Conservation (phyloP, 805 yeast genomes). For the Cyberlindnera misumaiensis region DNA sequence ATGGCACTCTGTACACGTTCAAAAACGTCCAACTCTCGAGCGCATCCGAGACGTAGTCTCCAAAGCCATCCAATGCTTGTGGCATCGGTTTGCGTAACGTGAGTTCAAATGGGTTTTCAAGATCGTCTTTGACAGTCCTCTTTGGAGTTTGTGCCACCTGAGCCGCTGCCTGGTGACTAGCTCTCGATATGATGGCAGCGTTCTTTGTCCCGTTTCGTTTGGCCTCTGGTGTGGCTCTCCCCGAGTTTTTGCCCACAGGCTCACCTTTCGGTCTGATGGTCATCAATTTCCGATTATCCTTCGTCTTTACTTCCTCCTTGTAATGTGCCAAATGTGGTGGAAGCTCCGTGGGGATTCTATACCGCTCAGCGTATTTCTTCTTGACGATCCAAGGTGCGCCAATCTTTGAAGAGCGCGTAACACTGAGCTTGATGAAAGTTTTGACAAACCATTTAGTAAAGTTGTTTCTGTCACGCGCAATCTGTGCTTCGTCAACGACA, state of each 20-base stretch:
- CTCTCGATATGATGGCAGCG: conserved; percentile 2
- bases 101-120: conserved; percentile 14
- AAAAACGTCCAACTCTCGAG: conserved; percentile 72
- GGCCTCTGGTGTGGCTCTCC: conserved; percentile 5
- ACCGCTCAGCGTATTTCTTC: conserved; percentile 62
- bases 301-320: conserved; percentile 19
- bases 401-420: conserved; percentile 59
- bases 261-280: conserved; percentile 7
- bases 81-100: conserved; percentile 17
- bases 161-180: conserved; percentile 3
- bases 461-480: conserved; percentile 75
- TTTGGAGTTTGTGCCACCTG: conserved; percentile 14
- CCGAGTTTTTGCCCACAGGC: not conserved
- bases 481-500: conserved; percentile 65
- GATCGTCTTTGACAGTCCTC: conserved; percentile 18
- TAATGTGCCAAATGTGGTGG: conserved; percentile 43
- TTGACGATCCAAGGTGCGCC: conserved; percentile 97
- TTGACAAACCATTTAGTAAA: conserved; percentile 88
- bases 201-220: conserved; percentile 3
- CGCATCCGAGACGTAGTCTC: conserved; percentile 30
- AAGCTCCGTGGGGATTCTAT: conserved; percentile 54
- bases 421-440: conserved; percentile 75
- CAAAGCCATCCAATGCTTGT: conserved; percentile 10
- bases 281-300: conserved; percentile 7
- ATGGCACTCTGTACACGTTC: conserved; percentile 59